Base-by-base conservation (phyloP, 2,329 filamentous ascomycete genomes). In the Talaromyces sp. region DNA sequence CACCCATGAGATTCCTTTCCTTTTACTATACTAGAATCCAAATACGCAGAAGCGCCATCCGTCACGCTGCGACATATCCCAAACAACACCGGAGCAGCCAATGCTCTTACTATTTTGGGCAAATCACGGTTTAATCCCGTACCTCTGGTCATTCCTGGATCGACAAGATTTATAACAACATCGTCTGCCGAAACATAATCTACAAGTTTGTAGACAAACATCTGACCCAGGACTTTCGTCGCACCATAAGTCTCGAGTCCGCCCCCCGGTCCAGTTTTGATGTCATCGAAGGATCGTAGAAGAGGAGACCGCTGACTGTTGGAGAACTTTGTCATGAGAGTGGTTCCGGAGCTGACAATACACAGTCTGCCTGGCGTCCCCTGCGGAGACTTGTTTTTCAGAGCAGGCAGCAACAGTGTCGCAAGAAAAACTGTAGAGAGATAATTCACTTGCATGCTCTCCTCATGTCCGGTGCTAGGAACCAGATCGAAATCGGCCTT, bases 361-460 rank as follows among this genome's bases (percentile, higher is more conserved):
- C 60, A 61, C 26, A 67, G 35, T 21, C 63, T 62, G 6, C 59
- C 64, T 26, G 64, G 61, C 11, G 19, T 50, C 17, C 54, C 62
- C 2, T 19, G 26, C 7, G 60, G 51, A 27, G 58, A 57, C 32
- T 62, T 74, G 7, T 64, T 67, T 27, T 71, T 69, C n/a, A 83
- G 65, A 58, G 79, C 77, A 0, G 80, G 80, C 1, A 83, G 70
- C 6, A 87, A 73, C 2, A 85, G 67, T 3, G 85, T 63, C 0
- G 75, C 81, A 5, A 88, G 70, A 1, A 86, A 73, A 6, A 78
- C 75, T 0, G 82, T 87, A 3, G 82, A 83, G 2, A 87, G 70
- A 0, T 80, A 75, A 66, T 87, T 86, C 65, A 85, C 80, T 67
- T 87, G 83, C 10, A 87, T 63, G 1, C 76, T 80, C 54, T 78